A percentile compares a stretch with the other conserved stretches of the same genome.
phyloP scores from a whole-genome alignment of 1,139 yeast species.

The Sugiyamaella novakii region DNA sequence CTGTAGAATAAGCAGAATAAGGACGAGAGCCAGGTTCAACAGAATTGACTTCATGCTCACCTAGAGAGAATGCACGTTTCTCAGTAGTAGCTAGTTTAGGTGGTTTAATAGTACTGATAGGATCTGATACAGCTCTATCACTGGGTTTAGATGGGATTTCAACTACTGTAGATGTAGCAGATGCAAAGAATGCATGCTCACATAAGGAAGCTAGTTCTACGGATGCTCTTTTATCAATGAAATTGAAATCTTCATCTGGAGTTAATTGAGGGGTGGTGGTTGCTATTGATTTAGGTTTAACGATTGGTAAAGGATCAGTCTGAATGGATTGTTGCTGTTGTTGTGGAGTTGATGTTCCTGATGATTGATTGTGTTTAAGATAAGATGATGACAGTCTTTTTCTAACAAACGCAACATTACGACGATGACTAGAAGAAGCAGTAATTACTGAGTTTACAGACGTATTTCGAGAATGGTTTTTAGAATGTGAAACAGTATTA shows the following conservation, averaged over 20 bases:
- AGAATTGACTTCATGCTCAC: slow-evolving; percentile 19
- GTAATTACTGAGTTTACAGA: slow-evolving; percentile 31
- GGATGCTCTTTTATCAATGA: slow-evolving; percentile 18
- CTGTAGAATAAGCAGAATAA: slow-evolving; percentile 24
- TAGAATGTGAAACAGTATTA: slow-evolving; percentile 24
- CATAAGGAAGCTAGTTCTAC: slow-evolving; percentile 25
- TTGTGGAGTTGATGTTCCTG: slow-evolving; percentile 13
- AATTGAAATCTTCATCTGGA: slow-evolving; percentile 15
- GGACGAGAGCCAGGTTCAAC: slow-evolving; percentile 29
- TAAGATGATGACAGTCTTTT: slow-evolving; percentile 17
- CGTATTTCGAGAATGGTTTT: slow-evolving; percentile 31
- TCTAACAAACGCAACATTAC: slow-evolving; percentile 29
- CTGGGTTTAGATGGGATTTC: slow-evolving; percentile 1
- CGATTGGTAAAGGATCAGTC: background rate
- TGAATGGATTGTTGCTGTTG: background rate
- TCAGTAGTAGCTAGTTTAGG: slow-evolving; percentile 17
- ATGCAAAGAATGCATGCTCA: slow-evolving; percentile 24
- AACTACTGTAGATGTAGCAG: background rate
- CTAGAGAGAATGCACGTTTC: slow-evolving; percentile 29
- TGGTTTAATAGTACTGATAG: slow-evolving; percentile 17
- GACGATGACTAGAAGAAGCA: slow-evolving; percentile 33
- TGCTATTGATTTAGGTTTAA: background rate
- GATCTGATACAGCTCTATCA: slow-evolving; percentile 24
- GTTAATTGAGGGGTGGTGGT: background rate
- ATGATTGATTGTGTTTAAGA: slow-evolving; percentile 3